Percentiles rank a stretch among this genome's conserved stretches.
These are phyloP conservation scores for Cladophialophora carrionii DNA, from an alignment of 2,329 filamentous ascomycete species.

Conservation along the genomic window DNA sequence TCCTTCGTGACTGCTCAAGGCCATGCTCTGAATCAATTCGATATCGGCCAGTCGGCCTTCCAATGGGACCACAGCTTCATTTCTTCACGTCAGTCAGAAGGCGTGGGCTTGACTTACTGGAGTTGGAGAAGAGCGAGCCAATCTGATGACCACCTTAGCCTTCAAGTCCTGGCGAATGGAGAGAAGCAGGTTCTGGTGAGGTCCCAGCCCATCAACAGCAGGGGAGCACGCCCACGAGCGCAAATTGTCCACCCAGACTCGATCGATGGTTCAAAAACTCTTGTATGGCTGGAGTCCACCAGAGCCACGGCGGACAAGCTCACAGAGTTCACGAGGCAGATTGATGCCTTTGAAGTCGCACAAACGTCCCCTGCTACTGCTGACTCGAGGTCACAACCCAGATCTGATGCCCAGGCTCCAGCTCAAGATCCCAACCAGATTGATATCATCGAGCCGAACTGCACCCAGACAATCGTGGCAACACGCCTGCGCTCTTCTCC, in stretches of 20 bases:
- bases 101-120: conserved; percentile 28
- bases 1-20: conserved; percentile 36
- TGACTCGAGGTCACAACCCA: conserved; percentile 8
- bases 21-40: conserved; percentile 33
- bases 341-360: conserved; percentile 25
- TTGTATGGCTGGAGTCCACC: conserved; percentile 34
- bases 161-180: conserved; percentile 29
- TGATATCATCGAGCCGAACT: conserved; percentile 27
- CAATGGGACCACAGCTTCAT: background rate
- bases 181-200: conserved; percentile 31
- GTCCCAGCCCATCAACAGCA: conserved; percentile 23
- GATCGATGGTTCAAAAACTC: conserved; percentile 29
- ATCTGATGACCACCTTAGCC: conserved; percentile 9
- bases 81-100: conserved; percentile 12
- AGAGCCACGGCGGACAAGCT: background rate
- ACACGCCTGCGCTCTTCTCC: conserved; percentile 24
- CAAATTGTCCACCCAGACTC: conserved; percentile 28
- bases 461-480: conserved; percentile 27
- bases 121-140: conserved; percentile 16
- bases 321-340: conserved; percentile 24
- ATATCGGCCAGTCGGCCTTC: conserved; percentile 26
- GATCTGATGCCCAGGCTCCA: conserved; percentile 5
- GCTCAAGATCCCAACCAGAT: conserved; percentile 10
- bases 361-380: background rate
- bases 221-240: conserved; percentile 11